Conservation (phyloP, 2,329 filamentous ascomycete species). For the Arthrobotrys sphaeroides region DNA sequence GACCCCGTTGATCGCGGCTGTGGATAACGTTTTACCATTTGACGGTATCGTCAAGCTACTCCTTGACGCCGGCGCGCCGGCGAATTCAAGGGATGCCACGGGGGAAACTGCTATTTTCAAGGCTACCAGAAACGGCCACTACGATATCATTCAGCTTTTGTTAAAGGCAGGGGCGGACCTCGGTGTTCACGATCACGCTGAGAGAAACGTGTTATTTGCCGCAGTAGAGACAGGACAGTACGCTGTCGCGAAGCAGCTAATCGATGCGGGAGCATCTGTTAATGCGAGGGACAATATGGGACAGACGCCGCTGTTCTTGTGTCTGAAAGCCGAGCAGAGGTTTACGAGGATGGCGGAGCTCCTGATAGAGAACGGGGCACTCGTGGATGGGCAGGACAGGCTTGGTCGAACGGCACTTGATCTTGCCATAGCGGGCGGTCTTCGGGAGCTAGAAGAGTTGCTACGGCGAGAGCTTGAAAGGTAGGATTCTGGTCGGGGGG, state of each 20-base stretch:
- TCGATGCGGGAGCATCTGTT: conserved; percentile 34
- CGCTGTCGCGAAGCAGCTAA: not conserved
- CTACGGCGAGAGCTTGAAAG: not conserved
- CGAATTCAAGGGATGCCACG: conserved; percentile 4
- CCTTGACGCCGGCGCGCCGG: conserved; percentile 16
- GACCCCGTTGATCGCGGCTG: conserved; percentile 14
- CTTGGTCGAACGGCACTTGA: not conserved
- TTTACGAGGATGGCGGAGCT: conserved; percentile 12
- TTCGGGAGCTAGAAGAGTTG: not conserved
- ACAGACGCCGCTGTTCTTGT: conserved; percentile 21
- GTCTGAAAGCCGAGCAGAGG: not conserved
- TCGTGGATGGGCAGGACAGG: conserved; percentile 1
- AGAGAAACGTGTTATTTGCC: conserved; percentile 5
- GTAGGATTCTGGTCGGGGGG: too few species aligned
- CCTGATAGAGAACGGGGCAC: conserved; percentile 15
- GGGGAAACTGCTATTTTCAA: conserved; percentile 19
- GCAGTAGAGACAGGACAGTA: conserved; percentile 11
- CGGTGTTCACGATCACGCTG: not conserved
- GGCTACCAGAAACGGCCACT: conserved; percentile 8
- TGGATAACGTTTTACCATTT: not conserved
- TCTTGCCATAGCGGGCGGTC: not conserved
- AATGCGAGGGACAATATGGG: conserved; percentile 6
- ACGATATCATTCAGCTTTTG: conserved; percentile 8
- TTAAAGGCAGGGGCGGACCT: not conserved
- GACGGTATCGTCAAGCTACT: conserved; percentile 19